Evolutionary conservation across 148 eudicot genomes (phyloP), one percentile per base, ranked within the genome.

Genomic region (Rhododendron mucronatum): DNA sequence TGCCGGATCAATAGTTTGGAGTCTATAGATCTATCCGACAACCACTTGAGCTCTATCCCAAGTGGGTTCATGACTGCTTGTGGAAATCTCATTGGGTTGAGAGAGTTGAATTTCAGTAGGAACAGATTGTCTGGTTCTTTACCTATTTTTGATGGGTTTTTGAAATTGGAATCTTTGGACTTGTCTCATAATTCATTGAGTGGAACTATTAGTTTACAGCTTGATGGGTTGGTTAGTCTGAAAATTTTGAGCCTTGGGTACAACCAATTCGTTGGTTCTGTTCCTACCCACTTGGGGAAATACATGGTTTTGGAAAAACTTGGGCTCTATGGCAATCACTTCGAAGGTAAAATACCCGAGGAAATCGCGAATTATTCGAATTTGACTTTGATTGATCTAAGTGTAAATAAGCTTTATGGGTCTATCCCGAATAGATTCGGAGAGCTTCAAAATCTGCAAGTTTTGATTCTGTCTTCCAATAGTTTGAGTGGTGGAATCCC

Each of bases 21-120:
- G 88, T 81, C 88, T 77, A 89, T 96, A 83, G 93, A 95, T 86
- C 90, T 95, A 12, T 96, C 98, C 35, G 85, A 80, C 44, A 96
- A 95, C 86, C 78, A 4, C 15, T 88, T 96, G 4, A 77, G 83
- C 84, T 88, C 88, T 18, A 91, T 96, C 87, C 95, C 95, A 28
- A 78, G 67, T 59, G 88, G 37, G 69, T 94, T 95, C 85, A 78
- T 92, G 26, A 73, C 85, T 45, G 74, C 15, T 63, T 96, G 99
- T 89, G 92, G 92, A 44, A 23, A 53, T 28, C 73, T 93, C 85
- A 67, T 55, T 82, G 92, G 89, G 57, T 90, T 95, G 59, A 93
- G 86, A 75, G 28, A 14, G 37, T 90, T 96, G 89, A 94, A 96
- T 81, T 89, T 95, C 35, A 96, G 95, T 88, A 78, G 44, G 69